Base-by-base conservation (phyloP, 306 rosid species). In the Canavalia gladiata region DNA sequence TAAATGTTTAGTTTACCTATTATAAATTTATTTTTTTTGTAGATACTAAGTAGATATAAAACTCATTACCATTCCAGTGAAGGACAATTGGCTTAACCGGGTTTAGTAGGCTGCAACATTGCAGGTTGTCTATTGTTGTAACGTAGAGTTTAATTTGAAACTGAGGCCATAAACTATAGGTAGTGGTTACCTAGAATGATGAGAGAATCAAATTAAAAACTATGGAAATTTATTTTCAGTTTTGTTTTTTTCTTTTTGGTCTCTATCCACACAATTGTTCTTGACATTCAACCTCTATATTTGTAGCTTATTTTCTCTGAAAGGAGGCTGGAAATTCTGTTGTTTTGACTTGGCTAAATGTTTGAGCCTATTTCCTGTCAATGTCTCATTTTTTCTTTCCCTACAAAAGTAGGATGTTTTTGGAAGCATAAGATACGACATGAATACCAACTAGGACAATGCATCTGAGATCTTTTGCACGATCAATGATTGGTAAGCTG, bases 21-120 rank as follows among this genome's bases (percentile, higher is more conserved):
- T 18, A 18, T 18, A 18, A 18, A 18, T 18, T 18, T 18, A 18
- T 18, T 18, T 18, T 18, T 18, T 18, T 18, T 18, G 25, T 18
- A 18, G 25, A 18, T 18, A 18, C 25, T 18, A 18, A 18, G 25
- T 18, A 18, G 25, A 18, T 18, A 18, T 18, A 18, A 18, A 18
- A 18, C 25, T 18, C 25, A 18, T 18, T 18, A 18, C 25, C 25
- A 18, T 18, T 18, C 25, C 25, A 0, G 25, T 18, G 25, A 59
- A 9, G 42, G 39, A 60, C 41, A 37, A 62, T 33, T 45, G 11
- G 45, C 18, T 31, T 60, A 62, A 34, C 63, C 28, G 42, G 41
- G 67, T 10, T 60, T 60, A 33, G 25, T 41, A 33, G 66, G 39
- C 66, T 59, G 66, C 66, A 59, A 39, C 66, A 59, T 2, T 37